These are phyloP conservation scores for Dactylorhiza incarnata DNA, from an alignment of 106 monocot species.

Conservation along the genomic window DNA sequence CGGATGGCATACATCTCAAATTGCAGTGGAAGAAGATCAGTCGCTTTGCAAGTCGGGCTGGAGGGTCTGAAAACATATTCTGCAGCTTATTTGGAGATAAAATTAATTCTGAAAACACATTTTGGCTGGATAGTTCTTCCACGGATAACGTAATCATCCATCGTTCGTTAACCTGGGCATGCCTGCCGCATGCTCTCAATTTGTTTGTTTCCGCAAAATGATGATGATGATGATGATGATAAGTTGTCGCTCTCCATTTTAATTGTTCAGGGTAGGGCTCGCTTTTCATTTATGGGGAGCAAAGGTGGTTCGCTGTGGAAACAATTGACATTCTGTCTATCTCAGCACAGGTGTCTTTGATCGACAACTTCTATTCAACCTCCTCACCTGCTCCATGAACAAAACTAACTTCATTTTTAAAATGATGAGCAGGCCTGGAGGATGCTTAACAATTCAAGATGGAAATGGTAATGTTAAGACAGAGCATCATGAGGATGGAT, in stretches of 20 bases:
- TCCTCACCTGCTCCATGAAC: not conserved
- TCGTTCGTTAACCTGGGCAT: too few species aligned
- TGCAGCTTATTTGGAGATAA: slow-evolving; percentile 55
- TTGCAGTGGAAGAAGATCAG: slow-evolving; percentile 78
- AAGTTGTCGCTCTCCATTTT: too few species aligned
- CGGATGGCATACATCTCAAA: slow-evolving; percentile 38
- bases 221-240: too few species aligned
- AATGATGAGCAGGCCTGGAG: slow-evolving; percentile 35
- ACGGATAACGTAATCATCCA: slow-evolving; percentile 88
- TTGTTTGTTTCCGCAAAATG: too few species aligned
- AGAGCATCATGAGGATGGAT: slow-evolving; percentile 49
- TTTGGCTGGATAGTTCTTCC: slow-evolving; percentile 98
- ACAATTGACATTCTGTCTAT: slow-evolving; percentile 69
- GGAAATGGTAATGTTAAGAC: slow-evolving; percentile 25
- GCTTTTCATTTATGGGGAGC: slow-evolving; percentile 97
- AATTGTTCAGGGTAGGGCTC: slow-evolving; percentile 81
- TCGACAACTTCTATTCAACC: not conserved
- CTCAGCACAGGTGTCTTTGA: slow-evolving; percentile 53
- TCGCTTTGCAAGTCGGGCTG: slow-evolving; percentile 42
- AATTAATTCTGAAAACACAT: slow-evolving; percentile 62
- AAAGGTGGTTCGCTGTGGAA: slow-evolving; percentile 85
- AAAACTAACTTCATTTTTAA: too few species aligned
- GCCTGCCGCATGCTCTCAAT: too few species aligned
- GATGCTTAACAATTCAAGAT: slow-evolving; percentile 60
- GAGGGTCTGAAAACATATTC: slow-evolving; percentile 67